Evolutionary conservation across 176 grass and related monocot genomes (phyloP), one percentile per base, ranked within the genome.

Genomic region (Tillandsia fasciculata): DNA sequence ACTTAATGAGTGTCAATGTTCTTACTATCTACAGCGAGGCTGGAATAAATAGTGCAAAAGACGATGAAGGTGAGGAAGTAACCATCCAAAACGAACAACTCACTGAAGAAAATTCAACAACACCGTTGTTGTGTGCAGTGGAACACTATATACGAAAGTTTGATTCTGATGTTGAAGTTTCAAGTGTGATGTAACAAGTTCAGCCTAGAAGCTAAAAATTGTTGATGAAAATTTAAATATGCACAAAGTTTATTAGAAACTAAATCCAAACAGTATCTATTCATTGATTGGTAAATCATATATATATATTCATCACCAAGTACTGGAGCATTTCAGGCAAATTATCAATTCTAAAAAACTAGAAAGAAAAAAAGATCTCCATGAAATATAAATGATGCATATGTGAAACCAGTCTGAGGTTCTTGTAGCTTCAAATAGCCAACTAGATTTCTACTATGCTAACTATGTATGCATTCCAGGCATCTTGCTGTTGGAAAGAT

Each of bases 381-480:
- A 42, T 42, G 33, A 42, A 42, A 42, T 42, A 4, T 7, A 5
- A 42, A 42, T 42, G 33, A 7, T 42, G 33, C 33, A 42, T 5
- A 5, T 42, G 33, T 3, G 5, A 42, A 42, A 42, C 33, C 33
- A 29, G 28, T 29, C 3, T 29, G 28, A 29, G 28, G 28, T 29
- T 29, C 28, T 29, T 29, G 28, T 29, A 29, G 28, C 28, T 29
- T 29, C 28, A 3, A 29, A 29, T 2, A 29, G 58, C 12, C n/a
- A 52, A 12, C 70, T 78, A 80, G 18, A 68, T 28, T 68, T 91
- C 91, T 76, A 88, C 80, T 53, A 97, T 83, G 52, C 80, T 81
- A 57, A 97, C 79, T 12, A 90, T 65, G 50, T 92, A 97, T 4
- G 86, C 79, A 74, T 97, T 97, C 93, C 93, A 92, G 67, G 93